Percentiles rank a stretch among this genome's conserved stretches.
These are phyloP conservation scores for Schizochytrium sp. DNA, from an alignment of 108 stramenopile species.

Conservation along the genomic window DNA sequence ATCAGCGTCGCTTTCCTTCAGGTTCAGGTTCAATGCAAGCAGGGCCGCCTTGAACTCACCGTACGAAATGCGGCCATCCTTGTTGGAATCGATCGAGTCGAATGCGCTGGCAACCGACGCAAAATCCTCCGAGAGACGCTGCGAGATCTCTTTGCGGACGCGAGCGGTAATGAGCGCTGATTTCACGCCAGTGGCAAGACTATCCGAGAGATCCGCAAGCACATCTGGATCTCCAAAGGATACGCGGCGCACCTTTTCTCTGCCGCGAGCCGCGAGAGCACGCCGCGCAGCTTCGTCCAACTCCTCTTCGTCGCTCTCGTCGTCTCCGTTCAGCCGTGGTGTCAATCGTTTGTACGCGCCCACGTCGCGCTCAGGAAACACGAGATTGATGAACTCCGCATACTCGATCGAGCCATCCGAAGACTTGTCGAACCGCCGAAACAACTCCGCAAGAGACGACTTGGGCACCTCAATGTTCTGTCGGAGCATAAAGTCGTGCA, in stretches of 20 bases:
- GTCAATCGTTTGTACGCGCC: constrained; percentile 9
- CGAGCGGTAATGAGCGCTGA: not conserved
- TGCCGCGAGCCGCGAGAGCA: not conserved
- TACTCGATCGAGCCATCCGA: not conserved
- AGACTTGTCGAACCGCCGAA: not conserved
- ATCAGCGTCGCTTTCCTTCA: not conserved
- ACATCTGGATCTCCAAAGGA: not conserved
- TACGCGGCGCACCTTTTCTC: not conserved
- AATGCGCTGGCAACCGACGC: not conserved
- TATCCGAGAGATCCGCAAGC: not conserved
- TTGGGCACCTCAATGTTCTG: not conserved
- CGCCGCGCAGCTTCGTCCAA: not conserved
- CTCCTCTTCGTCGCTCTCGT: not conserved
- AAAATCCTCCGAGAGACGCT: not conserved
- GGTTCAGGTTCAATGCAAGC: not conserved
- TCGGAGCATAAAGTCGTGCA: not conserved
- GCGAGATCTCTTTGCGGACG: not conserved
- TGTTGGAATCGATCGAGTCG: not conserved
- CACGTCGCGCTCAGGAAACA: not conserved
- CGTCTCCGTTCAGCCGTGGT: not conserved
- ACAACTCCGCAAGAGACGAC: not conserved
- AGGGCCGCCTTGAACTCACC: not conserved
- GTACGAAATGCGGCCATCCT: constrained; percentile 2
- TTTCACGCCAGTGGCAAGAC: not conserved
- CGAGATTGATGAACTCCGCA: constrained; percentile 5